These are phyloP conservation scores for Xylaria sp. DNA, from an alignment of 495 filamentous ascomycete species.

Conservation along the genomic window DNA sequence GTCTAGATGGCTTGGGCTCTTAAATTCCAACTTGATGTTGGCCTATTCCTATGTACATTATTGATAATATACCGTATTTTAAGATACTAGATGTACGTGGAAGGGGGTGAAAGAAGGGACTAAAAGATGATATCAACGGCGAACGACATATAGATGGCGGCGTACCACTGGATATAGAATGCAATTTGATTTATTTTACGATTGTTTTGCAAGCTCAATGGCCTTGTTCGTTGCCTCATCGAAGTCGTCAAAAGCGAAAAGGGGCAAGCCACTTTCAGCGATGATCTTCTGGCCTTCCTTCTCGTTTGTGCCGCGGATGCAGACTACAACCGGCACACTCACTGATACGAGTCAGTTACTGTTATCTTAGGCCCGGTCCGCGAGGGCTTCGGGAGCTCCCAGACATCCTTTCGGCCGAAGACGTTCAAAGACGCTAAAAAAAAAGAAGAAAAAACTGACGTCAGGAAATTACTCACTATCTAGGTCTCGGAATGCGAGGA, in stretches of 20 bases:
- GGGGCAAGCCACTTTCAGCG: constrained; percentile 71
- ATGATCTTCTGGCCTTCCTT: constrained; percentile 78
- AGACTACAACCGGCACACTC: constrained; percentile 79
- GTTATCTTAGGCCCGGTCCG: background rate
- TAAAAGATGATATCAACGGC: background rate
- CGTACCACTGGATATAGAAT: background rate
- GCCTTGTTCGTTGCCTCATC: constrained; percentile 79
- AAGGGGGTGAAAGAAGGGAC: background rate
- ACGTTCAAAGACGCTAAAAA: too few relatives aligned
- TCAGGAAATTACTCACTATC: constrained; percentile 35
- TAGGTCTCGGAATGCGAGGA: constrained; percentile 78
- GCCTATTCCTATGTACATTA: background rate
- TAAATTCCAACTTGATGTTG: background rate
- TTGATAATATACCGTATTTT: background rate
- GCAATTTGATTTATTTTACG: background rate
- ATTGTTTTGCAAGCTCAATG: constrained; percentile 64
- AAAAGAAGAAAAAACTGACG: background rate
- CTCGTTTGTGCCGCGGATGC: constrained; percentile 85
- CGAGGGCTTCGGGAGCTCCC: background rate
- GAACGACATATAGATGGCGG: background rate
- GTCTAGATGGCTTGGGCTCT: constrained; percentile 13
- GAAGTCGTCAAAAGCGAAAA: constrained; percentile 83
- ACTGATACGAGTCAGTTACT: constrained; percentile 35
- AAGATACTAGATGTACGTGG: background rate
- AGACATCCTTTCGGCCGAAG: too few relatives aligned